Percentiles rank a stretch among this genome's conserved stretches.
These are phyloP conservation scores for Daucus carota DNA, from an alignment of 129 eudicot genomes.

Conservation along the genomic window DH1_v3.0 NC_030381.2:29318501-29319000, in stretches of 20 bases:
- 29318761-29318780: neutral
- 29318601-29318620: constrained; percentile 77
- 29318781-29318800: constrained; percentile 18
- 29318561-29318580: constrained; percentile 32
- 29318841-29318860: constrained; percentile 32
- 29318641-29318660: constrained; percentile 71
- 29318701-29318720: constrained; percentile 13
- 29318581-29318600: constrained; percentile 53
- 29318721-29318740: constrained; percentile 20
- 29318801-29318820: constrained; percentile 18
- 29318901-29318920: neutral
- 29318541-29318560: constrained; percentile 69
- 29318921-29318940: constrained; percentile 36
- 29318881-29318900: neutral
- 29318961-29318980: constrained; percentile 63
- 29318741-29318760: constrained; percentile 20
- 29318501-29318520: neutral
- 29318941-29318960: constrained; percentile 50
- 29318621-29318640: constrained; percentile 74
- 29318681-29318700: neutral
- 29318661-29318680: constrained; percentile 41
- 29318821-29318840: constrained; percentile 56
- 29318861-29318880: constrained; percentile 12
- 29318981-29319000: constrained; percentile 36
- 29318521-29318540: constrained; percentile 29